Evolutionary conservation across 106 monocot genomes (phyloP), one percentile per base, ranked within the genome.

Genomic region (Alisma plantagoaquatica): DNA sequence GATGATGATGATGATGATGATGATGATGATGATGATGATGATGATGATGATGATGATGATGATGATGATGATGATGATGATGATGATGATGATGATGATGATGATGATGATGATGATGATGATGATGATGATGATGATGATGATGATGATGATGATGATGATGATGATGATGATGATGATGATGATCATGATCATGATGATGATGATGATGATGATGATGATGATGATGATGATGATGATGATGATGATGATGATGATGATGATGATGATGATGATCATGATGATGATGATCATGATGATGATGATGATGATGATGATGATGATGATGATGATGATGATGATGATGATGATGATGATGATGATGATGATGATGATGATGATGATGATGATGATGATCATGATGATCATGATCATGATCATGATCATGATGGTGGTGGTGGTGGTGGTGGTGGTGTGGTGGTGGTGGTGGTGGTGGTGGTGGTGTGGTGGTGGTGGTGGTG

Each of bases 291-390:
- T 38, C 9, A 38, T 38, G 35, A 38, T 38, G 35, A 38, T 38
- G 35, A 38, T 38, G 35, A 38, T 38, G 35, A 38, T 38, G 35
- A 38, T 38, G 35, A 38, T 38, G 35, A 38, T 38, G 35, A 38
- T 38, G 35, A 38, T 38, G 35, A 38, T 38, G 35, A 38, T 38
- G 35, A 38, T 38, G 35, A 38, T 38, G 35, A 38, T 38, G 35
- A 38, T 38, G 35, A 38, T 38, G 35, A 38, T 38, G 35, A 38
- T 38, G 35, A 38, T 38, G 35, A 38, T 38, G n/a, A n/a, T n/a
- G n/a, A n/a, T n/a, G n/a, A n/a, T n/a, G n/a, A n/a, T n/a, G n/a
- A n/a, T n/a, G n/a, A n/a, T n/a, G n/a, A n/a, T n/a, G n/a, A n/a
- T n/a, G n/a, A n/a, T n/a, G n/a, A n/a, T n/a, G n/a, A n/a, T n/a